phyloP scores from a whole-genome alignment of 1,284 basidiomycete species.

The Pascua sp. region DNA sequence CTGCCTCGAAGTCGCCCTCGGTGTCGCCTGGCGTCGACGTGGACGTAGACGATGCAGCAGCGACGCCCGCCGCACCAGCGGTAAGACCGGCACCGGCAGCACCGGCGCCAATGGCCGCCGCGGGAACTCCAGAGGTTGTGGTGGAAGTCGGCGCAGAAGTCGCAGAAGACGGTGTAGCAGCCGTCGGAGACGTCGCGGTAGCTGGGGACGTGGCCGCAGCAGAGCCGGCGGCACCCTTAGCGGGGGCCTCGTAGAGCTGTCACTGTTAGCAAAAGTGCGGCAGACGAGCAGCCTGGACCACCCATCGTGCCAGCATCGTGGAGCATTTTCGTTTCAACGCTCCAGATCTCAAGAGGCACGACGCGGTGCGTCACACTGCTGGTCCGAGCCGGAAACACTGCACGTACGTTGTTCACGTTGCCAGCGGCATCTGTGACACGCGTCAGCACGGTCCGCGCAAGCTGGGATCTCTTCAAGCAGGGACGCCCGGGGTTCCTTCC shows the following conservation, averaged over 20 bases:
- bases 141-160: background rate
- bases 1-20: background rate
- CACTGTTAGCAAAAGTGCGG: background rate
- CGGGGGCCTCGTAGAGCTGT: slow-evolving; percentile 7
- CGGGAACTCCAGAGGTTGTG: background rate
- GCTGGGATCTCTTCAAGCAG: no score
- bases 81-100: slow-evolving; percentile 5
- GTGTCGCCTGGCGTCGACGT: background rate
- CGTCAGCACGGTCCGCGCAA: background rate
- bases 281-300: no score
- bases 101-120: slow-evolving; percentile 1
- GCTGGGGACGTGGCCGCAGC: background rate
- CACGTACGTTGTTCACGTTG: slow-evolving; percentile 50
- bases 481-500: no score
- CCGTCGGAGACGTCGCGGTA: no score
- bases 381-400: no score
- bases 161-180: background rate
- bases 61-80: slow-evolving; percentile 5
- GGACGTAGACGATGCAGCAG: slow-evolving; percentile 3
- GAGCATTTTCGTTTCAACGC: no score
- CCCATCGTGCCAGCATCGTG: no score
- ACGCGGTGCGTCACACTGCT: no score
- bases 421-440: slow-evolving; percentile 41
- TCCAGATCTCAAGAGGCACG: no score
- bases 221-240: slow-evolving; percentile 7